Evolutionary conservation across 176 grass and related monocot genomes (phyloP).

Genomic region (Thinopyrum elongatum): DNA sequence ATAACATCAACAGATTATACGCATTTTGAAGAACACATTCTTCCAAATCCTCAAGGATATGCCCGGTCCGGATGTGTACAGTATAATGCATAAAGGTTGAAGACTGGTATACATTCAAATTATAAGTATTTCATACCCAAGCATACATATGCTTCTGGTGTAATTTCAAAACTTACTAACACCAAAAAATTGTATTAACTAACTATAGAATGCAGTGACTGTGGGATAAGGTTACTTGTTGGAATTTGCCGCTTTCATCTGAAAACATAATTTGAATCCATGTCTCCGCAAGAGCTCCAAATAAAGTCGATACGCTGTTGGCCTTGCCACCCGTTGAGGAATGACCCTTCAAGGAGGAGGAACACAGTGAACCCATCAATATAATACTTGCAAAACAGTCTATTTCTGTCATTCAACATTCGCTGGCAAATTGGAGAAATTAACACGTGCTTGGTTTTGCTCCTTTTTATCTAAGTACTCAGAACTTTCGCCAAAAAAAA

Average conservation of each 20-base stretch:
- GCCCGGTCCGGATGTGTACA: not conserved
- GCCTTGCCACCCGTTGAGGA: conserved; percentile 58
- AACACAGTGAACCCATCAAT: conserved; percentile 16
- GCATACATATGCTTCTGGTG: not conserved
- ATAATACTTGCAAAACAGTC: conserved; percentile 7
- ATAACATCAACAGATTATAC: not conserved
- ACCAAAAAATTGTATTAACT: not conserved
- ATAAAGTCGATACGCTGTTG: conserved; percentile 78
- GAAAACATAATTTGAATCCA: conserved; percentile 71
- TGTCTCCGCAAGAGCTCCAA: conserved; percentile 86
- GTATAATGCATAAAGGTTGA: not conserved
- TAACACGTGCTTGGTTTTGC: not conserved
- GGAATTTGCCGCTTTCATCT: conserved; percentile 82
- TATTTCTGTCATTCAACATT: not conserved
- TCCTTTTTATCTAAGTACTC: not conserved
- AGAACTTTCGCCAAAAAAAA: not conserved
- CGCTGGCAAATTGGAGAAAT: not conserved
- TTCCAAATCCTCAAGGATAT: not conserved
- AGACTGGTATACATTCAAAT: not conserved
- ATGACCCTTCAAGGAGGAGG: conserved; percentile 58
- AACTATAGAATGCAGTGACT: not conserved
- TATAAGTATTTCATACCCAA: not conserved
- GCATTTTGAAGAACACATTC: not conserved
- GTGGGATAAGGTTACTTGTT: conserved; percentile 43
- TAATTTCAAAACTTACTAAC: not conserved